A percentile compares a stretch with the other conserved stretches of the same genome.
Evolutionary conservation across 768 basidiomycete genomes (phyloP).

Genomic region (Rhodocollybia butyracea): DNA sequence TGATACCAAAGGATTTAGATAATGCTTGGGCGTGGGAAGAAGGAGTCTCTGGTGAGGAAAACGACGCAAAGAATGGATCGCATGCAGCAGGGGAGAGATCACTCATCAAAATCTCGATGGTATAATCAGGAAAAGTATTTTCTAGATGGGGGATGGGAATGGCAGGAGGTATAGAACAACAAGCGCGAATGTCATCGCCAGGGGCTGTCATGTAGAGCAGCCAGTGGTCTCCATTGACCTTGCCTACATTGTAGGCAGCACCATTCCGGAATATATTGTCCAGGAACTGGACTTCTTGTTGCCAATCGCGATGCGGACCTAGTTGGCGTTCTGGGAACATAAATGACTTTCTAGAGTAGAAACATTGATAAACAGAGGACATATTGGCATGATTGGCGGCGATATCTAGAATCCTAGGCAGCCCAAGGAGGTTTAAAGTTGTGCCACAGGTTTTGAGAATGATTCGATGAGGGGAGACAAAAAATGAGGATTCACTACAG

Average conservation of each 20-base stretch:
- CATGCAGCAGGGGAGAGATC: constrained; percentile 76
- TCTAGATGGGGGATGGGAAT: constrained; percentile 16
- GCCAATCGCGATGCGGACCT: constrained; percentile 94
- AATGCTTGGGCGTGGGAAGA: constrained; percentile 55
- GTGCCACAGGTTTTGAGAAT: constrained; percentile 99
- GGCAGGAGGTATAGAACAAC: constrained; percentile 14
- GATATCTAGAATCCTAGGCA: constrained; percentile 93
- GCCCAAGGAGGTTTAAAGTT: constrained; percentile 92
- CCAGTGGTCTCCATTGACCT: constrained; percentile 99
- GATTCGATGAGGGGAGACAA: constrained; percentile 90
- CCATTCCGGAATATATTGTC: constrained; percentile 88
- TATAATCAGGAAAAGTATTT: constrained; percentile 65
- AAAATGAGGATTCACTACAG: constrained; percentile 93
- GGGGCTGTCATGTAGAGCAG: constrained; percentile 87
- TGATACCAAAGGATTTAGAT: constrained; percentile 74
- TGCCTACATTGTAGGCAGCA: constrained; percentile 94
- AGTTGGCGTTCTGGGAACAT: constrained; percentile 97
- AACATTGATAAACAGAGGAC: constrained; percentile 79
- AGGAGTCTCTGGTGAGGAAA: constrained; percentile 33
- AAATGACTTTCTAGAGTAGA: constrained; percentile 98
- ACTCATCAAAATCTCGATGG: constrained; percentile 98
- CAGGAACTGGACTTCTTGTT: constrained; percentile 86
- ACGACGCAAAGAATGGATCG: constrained; percentile 64
- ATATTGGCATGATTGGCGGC: constrained; percentile 69
- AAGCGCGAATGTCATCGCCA: constrained; percentile 18